Evolutionary conservation across 208 protist species (phyloP).

Genomic region (Crithidia expoeki): DNA sequence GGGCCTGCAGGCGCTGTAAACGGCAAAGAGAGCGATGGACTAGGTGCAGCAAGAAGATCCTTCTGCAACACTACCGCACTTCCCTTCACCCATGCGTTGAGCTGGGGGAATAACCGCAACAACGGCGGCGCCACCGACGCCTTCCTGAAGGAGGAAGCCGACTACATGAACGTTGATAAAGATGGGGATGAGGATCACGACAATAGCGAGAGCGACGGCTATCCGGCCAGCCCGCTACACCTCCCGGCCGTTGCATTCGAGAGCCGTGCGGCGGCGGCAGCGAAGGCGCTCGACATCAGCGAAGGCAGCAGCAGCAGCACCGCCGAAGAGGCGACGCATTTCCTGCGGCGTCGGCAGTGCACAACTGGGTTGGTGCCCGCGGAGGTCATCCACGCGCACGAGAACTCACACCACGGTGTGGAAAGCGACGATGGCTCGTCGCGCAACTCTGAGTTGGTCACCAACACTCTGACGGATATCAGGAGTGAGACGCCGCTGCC

Average conservation of each 20-base stretch:
- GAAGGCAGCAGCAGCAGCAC: constrained; percentile 12
- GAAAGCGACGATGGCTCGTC: not conserved
- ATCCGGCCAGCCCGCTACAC: constrained; percentile 25
- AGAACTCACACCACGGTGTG: constrained; percentile 16
- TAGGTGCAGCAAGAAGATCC: not conserved
- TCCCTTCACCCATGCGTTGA: not conserved
- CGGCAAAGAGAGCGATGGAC: not conserved
- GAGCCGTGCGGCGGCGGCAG: constrained; percentile 13
- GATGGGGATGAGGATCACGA: not conserved
- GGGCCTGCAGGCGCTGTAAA: not conserved
- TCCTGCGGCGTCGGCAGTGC: constrained; percentile 1
- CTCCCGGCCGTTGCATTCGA: constrained; percentile 32
- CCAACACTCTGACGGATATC: constrained; percentile 8
- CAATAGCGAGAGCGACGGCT: not conserved
- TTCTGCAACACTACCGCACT: not conserved
- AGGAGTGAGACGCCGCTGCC: not conserved
- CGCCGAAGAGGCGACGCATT: too few relatives aligned
- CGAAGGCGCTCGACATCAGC: constrained; percentile 21
- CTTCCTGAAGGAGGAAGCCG: not conserved
- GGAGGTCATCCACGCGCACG: constrained; percentile 10
- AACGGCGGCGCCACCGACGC: not conserved
- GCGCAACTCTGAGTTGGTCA: constrained; percentile 5
- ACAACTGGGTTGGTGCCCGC: constrained; percentile 3
- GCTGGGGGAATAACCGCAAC: not conserved
- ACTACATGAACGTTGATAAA: not conserved